Evolutionary conservation across 805 yeast genomes (phyloP).

Genomic region (Teunomyces lycoperdinae): DNA sequence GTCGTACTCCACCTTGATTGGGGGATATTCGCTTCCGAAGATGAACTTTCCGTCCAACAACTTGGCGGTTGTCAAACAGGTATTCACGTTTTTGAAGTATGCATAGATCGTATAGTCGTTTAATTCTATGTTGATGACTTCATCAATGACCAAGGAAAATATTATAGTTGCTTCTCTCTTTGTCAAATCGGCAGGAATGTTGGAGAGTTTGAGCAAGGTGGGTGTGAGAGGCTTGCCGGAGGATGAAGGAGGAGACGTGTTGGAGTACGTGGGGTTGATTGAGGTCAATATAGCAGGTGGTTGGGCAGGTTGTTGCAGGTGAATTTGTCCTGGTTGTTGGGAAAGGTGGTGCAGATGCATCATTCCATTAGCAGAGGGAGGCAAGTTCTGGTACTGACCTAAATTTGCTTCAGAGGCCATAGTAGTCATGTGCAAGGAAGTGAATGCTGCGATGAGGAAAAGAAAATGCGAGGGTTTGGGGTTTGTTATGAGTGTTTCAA

Average conservation of each 20-base stretch:
- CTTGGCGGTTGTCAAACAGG: constrained; percentile 41
- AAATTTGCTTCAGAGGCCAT: constrained; percentile 14
- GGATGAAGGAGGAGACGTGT: constrained; percentile 7
- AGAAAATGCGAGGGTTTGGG: constrained; percentile 1
- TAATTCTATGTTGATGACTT: constrained; percentile 47
- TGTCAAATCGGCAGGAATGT: constrained; percentile 62
- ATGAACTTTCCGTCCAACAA: constrained; percentile 39
- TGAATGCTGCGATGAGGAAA: neutral
- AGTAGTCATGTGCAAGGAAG: constrained; percentile 8
- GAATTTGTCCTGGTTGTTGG: constrained; percentile 6
- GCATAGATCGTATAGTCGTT: constrained; percentile 34
- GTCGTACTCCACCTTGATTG: constrained; percentile 38
- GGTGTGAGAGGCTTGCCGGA: constrained; percentile 9
- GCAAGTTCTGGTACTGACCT: constrained; percentile 12
- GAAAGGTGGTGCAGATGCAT: constrained; percentile 1
- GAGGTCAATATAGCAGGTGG: constrained; percentile 7
- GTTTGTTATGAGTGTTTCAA: neutral
- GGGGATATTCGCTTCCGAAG: constrained; percentile 35
- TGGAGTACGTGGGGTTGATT: neutral
- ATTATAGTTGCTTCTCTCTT: constrained; percentile 64
- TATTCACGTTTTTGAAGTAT: constrained; percentile 33
- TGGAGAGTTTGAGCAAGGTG: constrained; percentile 35
- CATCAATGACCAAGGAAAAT: constrained; percentile 68
- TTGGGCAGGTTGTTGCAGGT: constrained; percentile 9
- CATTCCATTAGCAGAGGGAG: constrained; percentile 5